Percentiles rank a stretch among this genome's conserved stretches.
phyloP scores from a whole-genome alignment of 768 basidiomycete species.

The Rhodotorula sphaerocarpa region DNA sequence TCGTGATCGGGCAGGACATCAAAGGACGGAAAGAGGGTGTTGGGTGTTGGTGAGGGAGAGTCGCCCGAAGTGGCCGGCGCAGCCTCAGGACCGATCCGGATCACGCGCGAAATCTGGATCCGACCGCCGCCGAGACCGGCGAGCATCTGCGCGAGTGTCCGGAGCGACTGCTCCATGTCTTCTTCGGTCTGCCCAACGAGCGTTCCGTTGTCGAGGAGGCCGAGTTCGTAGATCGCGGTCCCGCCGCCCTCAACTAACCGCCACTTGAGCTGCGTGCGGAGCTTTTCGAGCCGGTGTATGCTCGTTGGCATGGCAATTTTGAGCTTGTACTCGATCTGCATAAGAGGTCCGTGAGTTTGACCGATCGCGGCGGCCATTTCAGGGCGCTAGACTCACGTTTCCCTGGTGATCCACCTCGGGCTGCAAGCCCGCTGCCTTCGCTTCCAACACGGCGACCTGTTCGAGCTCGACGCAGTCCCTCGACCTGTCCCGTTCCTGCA shows the following conservation, averaged over 20 bases:
- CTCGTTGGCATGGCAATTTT: slow-evolving; percentile 13
- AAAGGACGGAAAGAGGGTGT: slow-evolving; percentile 11
- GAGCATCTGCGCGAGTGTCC: slow-evolving; percentile 88
- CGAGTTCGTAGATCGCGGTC: slow-evolving; percentile 68
- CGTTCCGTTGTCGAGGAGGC: slow-evolving; percentile 78
- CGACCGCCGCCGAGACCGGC: slow-evolving; percentile 65
- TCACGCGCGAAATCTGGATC: slow-evolving; percentile 14
- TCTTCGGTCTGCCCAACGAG: slow-evolving; percentile 64
- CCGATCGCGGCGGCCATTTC: too few species aligned
- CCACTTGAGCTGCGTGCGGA: slow-evolving; percentile 95
- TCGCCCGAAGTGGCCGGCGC: background rate
- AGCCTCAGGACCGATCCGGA: slow-evolving; percentile 7
- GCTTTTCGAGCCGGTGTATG: slow-evolving; percentile 47
- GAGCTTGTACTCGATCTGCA: slow-evolving; percentile 32
- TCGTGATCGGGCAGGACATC: background rate
- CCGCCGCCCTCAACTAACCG: slow-evolving; percentile 76
- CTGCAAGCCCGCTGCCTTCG: background rate
- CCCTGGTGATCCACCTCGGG: slow-evolving; percentile 25
- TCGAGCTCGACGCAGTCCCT: background rate
- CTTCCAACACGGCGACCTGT: background rate
- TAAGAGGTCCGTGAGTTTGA: background rate
- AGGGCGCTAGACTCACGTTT: background rate
- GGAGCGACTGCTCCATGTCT: slow-evolving; percentile 71
- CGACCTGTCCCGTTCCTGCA: background rate
- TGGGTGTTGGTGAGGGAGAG: background rate